phyloP scores from a whole-genome alignment of 2,329 filamentous ascomycete species.

The Colletotrichum eleusines region DNA sequence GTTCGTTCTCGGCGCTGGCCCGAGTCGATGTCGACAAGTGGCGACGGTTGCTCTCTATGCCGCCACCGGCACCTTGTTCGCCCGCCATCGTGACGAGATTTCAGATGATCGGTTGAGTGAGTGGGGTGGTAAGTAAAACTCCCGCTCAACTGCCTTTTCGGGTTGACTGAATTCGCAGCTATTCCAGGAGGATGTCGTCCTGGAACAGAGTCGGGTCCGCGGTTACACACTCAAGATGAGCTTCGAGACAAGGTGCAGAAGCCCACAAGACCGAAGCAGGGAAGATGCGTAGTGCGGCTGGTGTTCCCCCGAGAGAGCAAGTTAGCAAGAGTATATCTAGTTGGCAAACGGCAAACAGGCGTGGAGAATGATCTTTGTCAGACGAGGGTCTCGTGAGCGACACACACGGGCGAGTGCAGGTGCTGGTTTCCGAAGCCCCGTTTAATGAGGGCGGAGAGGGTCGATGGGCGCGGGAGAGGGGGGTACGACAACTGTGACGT shows the following conservation, averaged over 20 bases:
- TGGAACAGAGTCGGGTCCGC: background rate
- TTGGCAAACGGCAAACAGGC: conserved; percentile 31
- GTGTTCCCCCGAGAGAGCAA: conserved; percentile 12
- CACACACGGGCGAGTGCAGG: conserved; percentile 36
- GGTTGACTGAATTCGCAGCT: background rate
- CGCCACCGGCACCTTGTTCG: conserved; percentile 61
- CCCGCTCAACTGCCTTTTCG: background rate
- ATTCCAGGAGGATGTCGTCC: conserved; percentile 3
- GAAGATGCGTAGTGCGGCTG: conserved; percentile 15
- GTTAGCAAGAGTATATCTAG: conserved; percentile 41
- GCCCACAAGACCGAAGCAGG: background rate
- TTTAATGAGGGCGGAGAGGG: conserved; percentile 14
- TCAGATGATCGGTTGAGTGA: background rate
- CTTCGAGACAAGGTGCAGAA: conserved; percentile 5
- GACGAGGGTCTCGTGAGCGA: conserved; percentile 39
- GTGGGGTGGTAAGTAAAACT: background rate
- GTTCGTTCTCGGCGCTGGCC: conserved; percentile 58
- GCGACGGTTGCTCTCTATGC: conserved; percentile 51
- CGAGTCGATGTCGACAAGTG: conserved; percentile 54
- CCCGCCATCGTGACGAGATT: conserved; percentile 51
- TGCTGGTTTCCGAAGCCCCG: conserved; percentile 22
- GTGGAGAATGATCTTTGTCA: conserved; percentile 12
- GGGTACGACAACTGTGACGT: conserved; percentile 7
- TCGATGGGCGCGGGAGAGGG: conserved; percentile 9
- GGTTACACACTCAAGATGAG: conserved; percentile 26